Evolutionary conservation across 108 stramenopile genomes (phyloP), one percentile per base, ranked within the genome.

Genomic region (Stephanodiscus minutulus): DNA sequence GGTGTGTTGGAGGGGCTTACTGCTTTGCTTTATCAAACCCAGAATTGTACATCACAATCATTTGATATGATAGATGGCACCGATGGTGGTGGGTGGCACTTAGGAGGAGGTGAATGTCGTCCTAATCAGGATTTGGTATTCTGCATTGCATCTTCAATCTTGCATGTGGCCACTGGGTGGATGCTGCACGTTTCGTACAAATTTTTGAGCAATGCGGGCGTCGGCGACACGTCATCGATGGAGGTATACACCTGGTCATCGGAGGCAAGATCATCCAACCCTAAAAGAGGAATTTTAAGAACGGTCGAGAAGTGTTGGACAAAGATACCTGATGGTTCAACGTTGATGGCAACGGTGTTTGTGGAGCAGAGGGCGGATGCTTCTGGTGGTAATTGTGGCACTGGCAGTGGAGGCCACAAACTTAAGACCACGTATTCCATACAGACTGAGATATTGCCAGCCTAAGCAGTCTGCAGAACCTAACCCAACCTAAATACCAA

Each of bases 241-340:
- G 60, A 76, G 36, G 53, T 76, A 9, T 68, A 76, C 29, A 76
- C 74, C 22, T 76, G 66, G 66, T 76, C 74, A 20, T 47, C 66
- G 20, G 60, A 41, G 47, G 36, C 61, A 9, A 53, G 46, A 44
- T 67, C 67, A 25, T 37, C 43, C 15, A 53, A 62, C 55, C 27
- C 24, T 27, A 66, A 62, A 27, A 76, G 63, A 28, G 60, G 59
- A 24, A 39, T 66, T 25, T 58, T 68, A n/a, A 29, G 73, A 31
- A 74, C 73, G 18, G 53, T 74, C 36, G 74, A 76, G 58, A 76
- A 68, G 66, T 52, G 47, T 7, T 76, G 74, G 74, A 66, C 66
- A 7, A 44, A 66, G 59, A 59, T 76, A 37, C 66, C 66, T 46
- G 66, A 61, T 47, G 74, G 67, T 1, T 39, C 60, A 28, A 62